phyloP scores from a whole-genome alignment of 2,329 filamentous ascomycete genomes.

The Epicoccum sorghinum region DNA sequence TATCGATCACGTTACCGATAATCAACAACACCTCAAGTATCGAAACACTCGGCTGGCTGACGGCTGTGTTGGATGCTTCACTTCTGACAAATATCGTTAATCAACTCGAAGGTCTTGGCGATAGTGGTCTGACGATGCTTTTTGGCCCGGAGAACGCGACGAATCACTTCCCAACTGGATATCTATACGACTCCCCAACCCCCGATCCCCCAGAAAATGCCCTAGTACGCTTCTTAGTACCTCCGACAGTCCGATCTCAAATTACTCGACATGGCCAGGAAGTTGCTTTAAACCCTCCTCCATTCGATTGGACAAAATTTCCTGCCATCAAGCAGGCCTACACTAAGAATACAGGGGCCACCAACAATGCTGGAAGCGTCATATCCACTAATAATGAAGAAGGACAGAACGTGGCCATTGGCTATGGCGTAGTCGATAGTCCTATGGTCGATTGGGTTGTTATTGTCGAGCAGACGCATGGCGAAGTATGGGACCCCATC shows the following conservation, averaged over 20 bases:
- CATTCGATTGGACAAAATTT: conserved; percentile 67
- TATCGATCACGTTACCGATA: conserved; percentile 83
- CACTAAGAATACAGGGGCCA: conserved; percentile 49
- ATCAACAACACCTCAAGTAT: conserved; percentile 66
- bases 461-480: conserved; percentile 75
- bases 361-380: conserved; percentile 72
- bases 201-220: conserved; percentile 30
- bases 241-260: conserved; percentile 36
- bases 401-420: conserved; percentile 73
- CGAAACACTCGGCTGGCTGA: conserved; percentile 82
- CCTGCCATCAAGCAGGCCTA: conserved; percentile 68
- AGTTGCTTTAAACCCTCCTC: conserved; percentile 27
- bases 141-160: conserved; percentile 70
- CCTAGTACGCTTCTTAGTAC: conserved; percentile 40
- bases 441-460: conserved; percentile 80
- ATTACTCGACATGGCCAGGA: conserved; percentile 37
- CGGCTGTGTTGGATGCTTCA: conserved; percentile 72
- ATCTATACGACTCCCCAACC: conserved; percentile 36
- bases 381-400: conserved; percentile 78
- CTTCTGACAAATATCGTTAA: conserved; percentile 67
- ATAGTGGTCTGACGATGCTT: conserved; percentile 72
- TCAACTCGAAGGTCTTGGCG: conserved; percentile 72
- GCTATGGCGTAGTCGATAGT: conserved; percentile 73
- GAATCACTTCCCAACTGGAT: conserved; percentile 58
- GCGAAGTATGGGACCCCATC: conserved; percentile 79